phyloP scores from a whole-genome alignment of 2,329 filamentous ascomycete species.

The Reticulascus tulasneorum region DNA sequence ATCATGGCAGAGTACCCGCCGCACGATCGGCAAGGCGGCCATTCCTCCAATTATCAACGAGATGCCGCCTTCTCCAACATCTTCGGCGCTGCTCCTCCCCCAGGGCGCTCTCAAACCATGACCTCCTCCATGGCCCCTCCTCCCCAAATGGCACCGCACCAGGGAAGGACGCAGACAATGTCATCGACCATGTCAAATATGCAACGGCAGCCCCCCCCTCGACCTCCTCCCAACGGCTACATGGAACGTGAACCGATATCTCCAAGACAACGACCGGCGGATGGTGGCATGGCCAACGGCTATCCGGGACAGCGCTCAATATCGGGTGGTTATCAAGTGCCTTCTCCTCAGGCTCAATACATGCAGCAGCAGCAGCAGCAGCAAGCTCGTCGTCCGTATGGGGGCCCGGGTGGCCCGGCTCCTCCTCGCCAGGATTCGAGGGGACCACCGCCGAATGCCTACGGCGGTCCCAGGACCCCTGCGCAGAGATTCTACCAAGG shows the following conservation, averaged over 20 bases:
- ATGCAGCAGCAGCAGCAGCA: slow-evolving; percentile 39
- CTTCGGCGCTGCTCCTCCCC: slow-evolving; percentile 81
- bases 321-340: slow-evolving; percentile 43
- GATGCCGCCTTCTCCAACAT: slow-evolving; percentile 96
- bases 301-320: slow-evolving; percentile 46
- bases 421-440: slow-evolving; percentile 52
- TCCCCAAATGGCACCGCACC: slow-evolving; percentile 43
- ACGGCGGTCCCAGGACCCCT: slow-evolving; percentile 33
- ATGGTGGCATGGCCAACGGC: slow-evolving; percentile 6
- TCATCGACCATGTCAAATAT: slow-evolving; percentile 42
- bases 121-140: slow-evolving; percentile 66
- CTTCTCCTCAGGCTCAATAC: slow-evolving; percentile 41
- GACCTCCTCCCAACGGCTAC: slow-evolving; percentile 37
- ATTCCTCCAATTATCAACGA: slow-evolving; percentile 64
- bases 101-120: slow-evolving; percentile 94
- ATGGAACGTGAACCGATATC: slow-evolving; percentile 31
- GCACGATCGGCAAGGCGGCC: slow-evolving; percentile 46
- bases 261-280: slow-evolving; percentile 33
- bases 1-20: slow-evolving; percentile 59
- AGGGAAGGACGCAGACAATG: slow-evolving; percentile 77
- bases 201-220: slow-evolving; percentile 61
- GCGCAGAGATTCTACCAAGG: slow-evolving; percentile 59
- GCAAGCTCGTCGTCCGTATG: slow-evolving; percentile 40
- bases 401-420: slow-evolving; percentile 42
- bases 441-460: slow-evolving; percentile 40